Evolutionary conservation across 768 basidiomycete genomes (phyloP).

Genomic region (Leccinum broughii): DNA sequence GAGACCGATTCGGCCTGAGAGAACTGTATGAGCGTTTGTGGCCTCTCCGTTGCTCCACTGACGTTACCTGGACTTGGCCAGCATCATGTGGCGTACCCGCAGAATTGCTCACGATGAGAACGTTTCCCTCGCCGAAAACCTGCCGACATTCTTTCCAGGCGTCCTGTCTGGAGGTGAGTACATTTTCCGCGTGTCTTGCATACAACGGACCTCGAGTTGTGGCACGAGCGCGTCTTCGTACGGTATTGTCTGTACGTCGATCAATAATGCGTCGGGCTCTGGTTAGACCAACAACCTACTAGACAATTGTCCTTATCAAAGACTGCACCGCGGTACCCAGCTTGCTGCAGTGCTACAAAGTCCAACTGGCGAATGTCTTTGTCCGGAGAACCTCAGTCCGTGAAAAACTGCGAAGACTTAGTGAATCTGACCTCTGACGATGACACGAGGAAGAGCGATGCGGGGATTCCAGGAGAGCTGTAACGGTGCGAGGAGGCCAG

Average conservation of each 20-base stretch:
- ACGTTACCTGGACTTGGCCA: conserved; percentile 75
- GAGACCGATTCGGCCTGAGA: conserved; percentile 86
- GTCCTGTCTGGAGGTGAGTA: conserved; percentile 40
- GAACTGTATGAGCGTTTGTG: neutral
- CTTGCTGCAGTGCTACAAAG: conserved; percentile 65
- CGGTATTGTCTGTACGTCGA: no score
- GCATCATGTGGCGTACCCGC: conserved; percentile 80
- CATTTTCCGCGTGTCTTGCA: neutral
- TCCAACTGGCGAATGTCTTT: conserved; percentile 85
- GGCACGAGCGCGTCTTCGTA: conserved; percentile 66
- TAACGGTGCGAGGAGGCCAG: conserved; percentile 67
- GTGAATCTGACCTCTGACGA: conserved; percentile 58
- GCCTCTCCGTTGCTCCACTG: no score
- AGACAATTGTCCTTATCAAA: conserved; percentile 99
- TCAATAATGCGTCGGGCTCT: no score
- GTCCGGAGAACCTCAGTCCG: conserved; percentile 37
- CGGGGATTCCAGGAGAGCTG: conserved; percentile 71
- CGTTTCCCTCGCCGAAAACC: conserved; percentile 73
- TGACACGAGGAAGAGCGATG: conserved; percentile 62
- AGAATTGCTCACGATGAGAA: conserved; percentile 93
- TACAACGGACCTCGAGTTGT: conserved; percentile 59
- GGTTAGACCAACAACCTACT: conserved; percentile 43
- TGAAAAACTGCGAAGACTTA: neutral
- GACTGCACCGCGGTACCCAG: conserved; percentile 86
- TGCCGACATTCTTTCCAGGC: conserved; percentile 74